These are phyloP conservation scores for Tricholoma sp. DNA, from an alignment of 768 basidiomycete species.

Conservation along the genomic window DNA sequence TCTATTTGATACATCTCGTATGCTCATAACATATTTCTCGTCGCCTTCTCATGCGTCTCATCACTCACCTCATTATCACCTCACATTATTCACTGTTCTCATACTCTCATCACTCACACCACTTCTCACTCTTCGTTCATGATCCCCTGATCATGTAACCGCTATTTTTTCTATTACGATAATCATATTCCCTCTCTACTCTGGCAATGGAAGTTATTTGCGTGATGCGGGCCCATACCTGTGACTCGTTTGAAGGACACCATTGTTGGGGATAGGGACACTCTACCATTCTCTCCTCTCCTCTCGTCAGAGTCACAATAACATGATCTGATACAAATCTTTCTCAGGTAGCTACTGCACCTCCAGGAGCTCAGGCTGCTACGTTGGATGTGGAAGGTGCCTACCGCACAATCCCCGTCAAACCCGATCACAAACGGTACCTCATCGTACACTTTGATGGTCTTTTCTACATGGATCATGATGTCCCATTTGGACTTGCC, in stretches of 20 bases:
- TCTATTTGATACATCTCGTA: background rate
- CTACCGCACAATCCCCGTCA: constrained; percentile 22
- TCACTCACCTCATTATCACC: background rate
- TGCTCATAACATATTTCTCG: too few relatives aligned
- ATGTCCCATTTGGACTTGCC: constrained; percentile 19
- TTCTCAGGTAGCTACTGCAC: constrained; percentile 18
- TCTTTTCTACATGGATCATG: constrained; percentile 12
- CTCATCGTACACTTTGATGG: constrained; percentile 12
- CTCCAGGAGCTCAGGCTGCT: constrained; percentile 23
- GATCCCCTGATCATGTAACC: background rate
- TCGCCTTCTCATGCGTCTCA: too few relatives aligned
- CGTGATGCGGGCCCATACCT: background rate
- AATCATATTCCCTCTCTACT: background rate
- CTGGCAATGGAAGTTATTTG: background rate
- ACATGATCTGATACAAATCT: background rate
- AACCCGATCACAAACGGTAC: constrained; percentile 20
- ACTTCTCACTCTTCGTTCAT: background rate
- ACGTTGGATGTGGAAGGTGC: constrained; percentile 24
- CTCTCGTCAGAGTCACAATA: background rate
- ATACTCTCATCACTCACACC: background rate
- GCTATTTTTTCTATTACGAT: background rate
- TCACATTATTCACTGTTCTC: background rate
- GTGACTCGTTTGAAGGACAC: background rate
- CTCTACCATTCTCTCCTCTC: background rate
- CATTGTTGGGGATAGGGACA: background rate